These are phyloP conservation scores for Penicillium sp. DNA, from an alignment of 2,329 filamentous ascomycete species.

Conservation along the genomic window DNA sequence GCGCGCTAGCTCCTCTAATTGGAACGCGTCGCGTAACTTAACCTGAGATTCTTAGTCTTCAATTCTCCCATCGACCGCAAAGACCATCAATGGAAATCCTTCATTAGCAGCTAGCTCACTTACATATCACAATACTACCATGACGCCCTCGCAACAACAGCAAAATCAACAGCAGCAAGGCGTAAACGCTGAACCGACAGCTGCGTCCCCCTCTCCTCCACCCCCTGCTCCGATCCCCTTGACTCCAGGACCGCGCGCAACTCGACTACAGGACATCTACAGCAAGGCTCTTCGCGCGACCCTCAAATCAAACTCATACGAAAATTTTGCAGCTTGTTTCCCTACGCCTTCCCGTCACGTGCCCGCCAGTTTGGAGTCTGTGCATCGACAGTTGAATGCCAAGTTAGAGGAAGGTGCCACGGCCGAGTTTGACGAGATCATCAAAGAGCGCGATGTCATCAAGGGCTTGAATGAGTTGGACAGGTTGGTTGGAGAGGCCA, in stretches of 20 bases:
- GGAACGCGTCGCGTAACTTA: conserved; percentile 3
- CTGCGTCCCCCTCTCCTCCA: conserved; percentile 44
- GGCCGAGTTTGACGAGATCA: conserved; percentile 59
- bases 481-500: conserved; percentile 56
- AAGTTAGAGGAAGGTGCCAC: conserved; percentile 56
- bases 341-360: conserved; percentile 58
- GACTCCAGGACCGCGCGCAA: conserved; percentile 57
- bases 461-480: conserved; percentile 59
- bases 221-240: conserved; percentile 51
- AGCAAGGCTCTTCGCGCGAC: conserved; percentile 56
- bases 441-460: conserved; percentile 55
- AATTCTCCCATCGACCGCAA: too few relatives aligned
- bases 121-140: neutral
- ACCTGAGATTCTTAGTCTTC: neutral
- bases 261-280: conserved; percentile 58
- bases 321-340: conserved; percentile 61
- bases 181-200: conserved; percentile 22
- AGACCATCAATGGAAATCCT: too few relatives aligned
- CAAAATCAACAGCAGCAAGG: conserved; percentile 3
- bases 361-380: conserved; percentile 52
- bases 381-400: conserved; percentile 57
- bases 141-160: neutral
- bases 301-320: conserved; percentile 57
- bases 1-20: neutral
- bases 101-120: neutral